Conservation (phyloP, 2,329 filamentous ascomycete species). For the Alternaria atra region DNA sequence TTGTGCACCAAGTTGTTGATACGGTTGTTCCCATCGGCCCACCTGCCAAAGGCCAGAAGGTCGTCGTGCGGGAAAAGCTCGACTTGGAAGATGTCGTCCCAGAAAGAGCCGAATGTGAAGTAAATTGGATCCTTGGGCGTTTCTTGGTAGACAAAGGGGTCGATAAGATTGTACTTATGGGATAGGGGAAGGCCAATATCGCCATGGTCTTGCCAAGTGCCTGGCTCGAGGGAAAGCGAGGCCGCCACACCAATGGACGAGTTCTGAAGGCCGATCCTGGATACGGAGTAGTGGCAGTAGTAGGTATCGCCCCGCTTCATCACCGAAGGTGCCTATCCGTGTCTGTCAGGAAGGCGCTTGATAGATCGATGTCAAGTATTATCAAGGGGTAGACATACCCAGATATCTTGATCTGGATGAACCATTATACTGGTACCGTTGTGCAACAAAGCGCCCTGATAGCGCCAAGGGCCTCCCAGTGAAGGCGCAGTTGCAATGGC, state of each 20-base stretch:
- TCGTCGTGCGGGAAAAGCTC: slow-evolving; percentile 46
- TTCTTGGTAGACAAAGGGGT: slow-evolving; percentile 53
- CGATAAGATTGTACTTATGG: slow-evolving; percentile 59
- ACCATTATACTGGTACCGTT: slow-evolving; percentile 55
- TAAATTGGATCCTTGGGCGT: slow-evolving; percentile 46
- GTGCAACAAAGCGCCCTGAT: slow-evolving; percentile 55
- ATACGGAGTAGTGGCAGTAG: slow-evolving; percentile 70
- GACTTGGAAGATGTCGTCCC: slow-evolving; percentile 70
- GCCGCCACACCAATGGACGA: slow-evolving; percentile 68
- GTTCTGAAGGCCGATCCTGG: slow-evolving; percentile 65
- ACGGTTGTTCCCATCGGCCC: slow-evolving; percentile 6
- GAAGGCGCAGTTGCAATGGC: slow-evolving; percentile 56
- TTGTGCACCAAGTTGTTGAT: slow-evolving; percentile 33
- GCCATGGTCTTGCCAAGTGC: slow-evolving; percentile 68
- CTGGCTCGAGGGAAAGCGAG: slow-evolving; percentile 58
- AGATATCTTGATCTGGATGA: slow-evolving; percentile 56
- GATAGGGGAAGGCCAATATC: slow-evolving; percentile 54
- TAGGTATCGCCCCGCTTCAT: slow-evolving; percentile 63
- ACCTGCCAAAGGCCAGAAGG: slow-evolving; percentile 16
- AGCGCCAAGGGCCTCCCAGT: slow-evolving; percentile 59
- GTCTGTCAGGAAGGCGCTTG: neutral
- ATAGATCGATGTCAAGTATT: neutral
- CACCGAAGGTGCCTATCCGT: slow-evolving; percentile 68
- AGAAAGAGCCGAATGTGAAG: slow-evolving; percentile 73
- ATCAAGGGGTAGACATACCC: slow-evolving; percentile 45